Evolutionary conservation across 495 filamentous ascomycete genomes (phyloP).

Genomic region (Alectoria sarmentosa): DNA sequence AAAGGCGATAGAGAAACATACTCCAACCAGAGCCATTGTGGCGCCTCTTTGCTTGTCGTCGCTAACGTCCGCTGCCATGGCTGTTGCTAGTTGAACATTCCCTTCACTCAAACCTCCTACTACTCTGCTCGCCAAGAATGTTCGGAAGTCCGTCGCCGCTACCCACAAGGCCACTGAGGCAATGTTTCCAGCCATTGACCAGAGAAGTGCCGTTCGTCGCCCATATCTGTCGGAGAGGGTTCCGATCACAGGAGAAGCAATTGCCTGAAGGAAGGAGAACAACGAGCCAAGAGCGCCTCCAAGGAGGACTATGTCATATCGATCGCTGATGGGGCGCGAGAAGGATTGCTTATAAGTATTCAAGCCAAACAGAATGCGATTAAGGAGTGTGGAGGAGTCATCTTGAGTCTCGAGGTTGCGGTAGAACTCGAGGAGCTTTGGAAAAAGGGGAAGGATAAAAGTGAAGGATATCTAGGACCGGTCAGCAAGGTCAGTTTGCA

Average conservation of each 20-base stretch:
- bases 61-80: constrained; percentile 94
- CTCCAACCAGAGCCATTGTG: constrained; percentile 93
- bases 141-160: constrained; percentile 84
- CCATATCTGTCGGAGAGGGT: constrained; percentile 83
- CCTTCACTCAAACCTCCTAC: constrained; percentile 93
- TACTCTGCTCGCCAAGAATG: constrained; percentile 84
- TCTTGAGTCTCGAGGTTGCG: constrained; percentile 56
- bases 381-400: constrained; percentile 60
- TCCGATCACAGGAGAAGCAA: constrained; percentile 89
- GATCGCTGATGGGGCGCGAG: constrained; percentile 84
- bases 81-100: constrained; percentile 93
- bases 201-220: constrained; percentile 78
- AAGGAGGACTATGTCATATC: constrained; percentile 94
- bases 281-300: constrained; percentile 90
- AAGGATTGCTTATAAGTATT: constrained; percentile 96
- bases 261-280: constrained; percentile 87
- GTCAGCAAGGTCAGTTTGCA: constrained; percentile 12
- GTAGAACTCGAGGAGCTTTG: constrained; percentile 92
- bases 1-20: constrained; percentile 95
- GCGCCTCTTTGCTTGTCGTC: constrained; percentile 72
- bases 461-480: constrained; percentile 69
- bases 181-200: constrained; percentile 93
- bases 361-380: constrained; percentile 69
- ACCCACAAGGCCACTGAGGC: constrained; percentile 91
- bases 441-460: constrained; percentile 97